These are phyloP conservation scores for Hymenotorrendiella dingleyae DNA, from an alignment of 2,329 filamentous ascomycete genomes.

Conservation along the genomic window DNA sequence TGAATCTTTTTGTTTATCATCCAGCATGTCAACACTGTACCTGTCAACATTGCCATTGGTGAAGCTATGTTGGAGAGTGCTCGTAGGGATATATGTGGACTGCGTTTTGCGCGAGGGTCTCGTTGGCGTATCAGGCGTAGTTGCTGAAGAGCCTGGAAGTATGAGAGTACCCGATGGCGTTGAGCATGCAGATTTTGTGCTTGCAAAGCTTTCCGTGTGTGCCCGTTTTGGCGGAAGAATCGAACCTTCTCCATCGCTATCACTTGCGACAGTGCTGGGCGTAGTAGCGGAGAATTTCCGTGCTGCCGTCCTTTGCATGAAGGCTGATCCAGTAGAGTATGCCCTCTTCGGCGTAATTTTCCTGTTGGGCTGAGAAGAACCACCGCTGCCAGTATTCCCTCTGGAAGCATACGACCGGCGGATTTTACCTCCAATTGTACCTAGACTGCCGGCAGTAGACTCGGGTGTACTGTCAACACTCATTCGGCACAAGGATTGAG, in stretches of 20 bases:
- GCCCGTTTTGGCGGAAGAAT: slow-evolving; percentile 7
- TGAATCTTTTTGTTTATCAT: neutral
- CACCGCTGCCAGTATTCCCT: slow-evolving; percentile 13
- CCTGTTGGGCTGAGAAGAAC: slow-evolving; percentile 15
- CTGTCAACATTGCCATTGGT: slow-evolving; percentile 6
- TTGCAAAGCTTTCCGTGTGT: slow-evolving; percentile 6
- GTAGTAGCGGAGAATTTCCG: slow-evolving; percentile 14
- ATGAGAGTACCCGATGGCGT: slow-evolving; percentile 8
- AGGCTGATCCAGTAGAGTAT: slow-evolving; percentile 42
- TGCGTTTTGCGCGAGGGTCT: slow-evolving; percentile 17
- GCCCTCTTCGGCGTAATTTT: slow-evolving; percentile 34
- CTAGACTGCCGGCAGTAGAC: slow-evolving; percentile 14
- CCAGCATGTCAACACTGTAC: slow-evolving; percentile 10
- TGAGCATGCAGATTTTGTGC: slow-evolving; percentile 1
- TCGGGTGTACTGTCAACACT: slow-evolving; percentile 22
- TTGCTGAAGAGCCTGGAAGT: slow-evolving; percentile 11
- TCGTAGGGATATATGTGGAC: slow-evolving; percentile 21
- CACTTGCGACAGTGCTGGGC: slow-evolving; percentile 23
- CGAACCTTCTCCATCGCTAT: slow-evolving; percentile 23
- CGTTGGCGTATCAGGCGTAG: slow-evolving; percentile 20
- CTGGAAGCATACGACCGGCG: slow-evolving; percentile 15
- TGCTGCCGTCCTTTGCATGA: slow-evolving; percentile 34
- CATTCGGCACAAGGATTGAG: slow-evolving; percentile 10
- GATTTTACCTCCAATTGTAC: slow-evolving; percentile 17
- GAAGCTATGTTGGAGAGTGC: slow-evolving; percentile 13